Evolutionary conservation across 2,329 filamentous ascomycete species (phyloP).

Genomic region (Diaporthe humulicola): DNA sequence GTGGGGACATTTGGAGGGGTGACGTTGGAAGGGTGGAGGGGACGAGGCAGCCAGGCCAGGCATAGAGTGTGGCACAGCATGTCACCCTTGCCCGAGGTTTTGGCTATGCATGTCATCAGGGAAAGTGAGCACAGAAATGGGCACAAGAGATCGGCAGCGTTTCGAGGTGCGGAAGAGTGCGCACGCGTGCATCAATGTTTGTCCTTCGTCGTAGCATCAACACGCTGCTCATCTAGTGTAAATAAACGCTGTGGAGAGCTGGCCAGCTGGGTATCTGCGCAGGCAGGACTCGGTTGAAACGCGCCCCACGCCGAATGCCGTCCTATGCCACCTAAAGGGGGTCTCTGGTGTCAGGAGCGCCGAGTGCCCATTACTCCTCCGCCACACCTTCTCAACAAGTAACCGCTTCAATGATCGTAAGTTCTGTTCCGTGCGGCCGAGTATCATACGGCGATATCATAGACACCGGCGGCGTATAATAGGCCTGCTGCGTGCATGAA

Average conservation of each 20-base stretch:
- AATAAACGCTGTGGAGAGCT: background rate
- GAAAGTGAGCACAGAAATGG: background rate
- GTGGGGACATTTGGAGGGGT: background rate
- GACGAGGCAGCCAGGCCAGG: background rate
- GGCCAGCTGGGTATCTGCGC: background rate
- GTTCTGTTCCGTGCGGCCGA: background rate
- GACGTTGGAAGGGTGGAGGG: background rate
- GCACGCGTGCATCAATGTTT: background rate
- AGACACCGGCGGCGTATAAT: background rate
- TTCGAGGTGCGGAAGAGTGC: background rate
- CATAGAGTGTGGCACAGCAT: constrained; percentile 1
- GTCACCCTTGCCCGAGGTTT: background rate
- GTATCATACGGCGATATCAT: background rate
- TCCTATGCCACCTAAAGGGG: background rate
- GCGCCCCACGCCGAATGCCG: background rate
- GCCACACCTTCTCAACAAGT: background rate
- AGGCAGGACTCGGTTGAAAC: background rate
- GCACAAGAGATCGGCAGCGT: constrained; percentile 15
- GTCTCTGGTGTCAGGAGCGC: background rate
- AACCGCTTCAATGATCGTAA: background rate
- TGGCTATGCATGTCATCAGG: constrained; percentile 6
- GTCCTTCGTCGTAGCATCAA: background rate
- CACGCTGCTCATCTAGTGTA: background rate
- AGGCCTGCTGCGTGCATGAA: background rate
- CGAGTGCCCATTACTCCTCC: background rate